Evolutionary conservation across 345 rosid genomes (phyloP), one percentile per base, ranked within the genome.

Genomic region (Geranium brycei): DNA sequence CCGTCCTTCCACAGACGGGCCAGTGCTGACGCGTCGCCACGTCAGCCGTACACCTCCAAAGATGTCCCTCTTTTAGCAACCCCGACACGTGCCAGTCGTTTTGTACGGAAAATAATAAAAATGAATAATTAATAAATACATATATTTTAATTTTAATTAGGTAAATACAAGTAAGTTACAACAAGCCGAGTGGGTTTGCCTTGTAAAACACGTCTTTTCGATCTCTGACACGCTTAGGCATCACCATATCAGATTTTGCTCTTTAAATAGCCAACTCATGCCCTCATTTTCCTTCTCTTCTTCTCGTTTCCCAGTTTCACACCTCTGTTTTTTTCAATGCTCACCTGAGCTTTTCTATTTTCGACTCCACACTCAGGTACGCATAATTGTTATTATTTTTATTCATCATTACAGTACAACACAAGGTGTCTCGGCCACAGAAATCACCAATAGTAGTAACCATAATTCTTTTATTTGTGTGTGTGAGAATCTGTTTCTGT

Each of bases 131-230:
- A n/a, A n/a, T n/a, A n/a, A n/a, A n/a, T n/a, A n/a, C n/a, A n/a
- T n/a, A n/a, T n/a, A n/a, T n/a, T n/a, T 47, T 47, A 2, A 47
- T 11, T 47, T 7, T 47, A 47, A 13, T 11, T 3, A 47, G 53
- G 53, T 47, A 7, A 47, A 8, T 8, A 6, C 1, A 41, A 4
- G 51, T 5, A 41, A 41, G 10, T 15, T 16, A 16, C 51, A 67
- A 72, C 57, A 73, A 64, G 69, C 73, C 18, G 19, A 57, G 59
- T 57, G 17, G 61, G 53, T 55, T 72, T 82, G 58, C 80, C 82
- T 82, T 81, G 86, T 76, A 66, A 67, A 78, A 68, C 91, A 83
- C 87, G 87, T 77, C 83, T 77, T 60, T 65, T 64, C 13, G n/a
- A 23, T 23, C 28, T 23, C 28, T 23, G 28, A 23, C 28, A 23